Base-by-base conservation (phyloP, 768 basidiomycete genomes). In the Symmetrospora coprosmae region DNA sequence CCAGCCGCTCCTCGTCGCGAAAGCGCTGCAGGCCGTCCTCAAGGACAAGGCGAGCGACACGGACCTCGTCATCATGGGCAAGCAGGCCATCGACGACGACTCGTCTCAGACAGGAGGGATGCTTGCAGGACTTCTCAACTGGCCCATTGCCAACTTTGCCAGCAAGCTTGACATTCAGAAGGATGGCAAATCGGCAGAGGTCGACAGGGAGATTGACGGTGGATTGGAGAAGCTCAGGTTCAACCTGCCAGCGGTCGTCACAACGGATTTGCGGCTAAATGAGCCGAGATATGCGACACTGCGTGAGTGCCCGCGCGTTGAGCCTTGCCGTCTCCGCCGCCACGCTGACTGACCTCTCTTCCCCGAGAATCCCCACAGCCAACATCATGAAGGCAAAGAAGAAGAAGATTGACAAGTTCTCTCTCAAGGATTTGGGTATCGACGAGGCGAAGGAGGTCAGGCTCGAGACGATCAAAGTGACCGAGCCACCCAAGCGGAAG, bases 311-410 rank as follows among this genome's bases (percentile, higher is more conserved):
- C 43, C 25, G 9, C 21, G 25, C 16, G 16, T 46, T 8, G 43
- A 9, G n/a, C 11, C 9, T n/a, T 38, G 37, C 37, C n/a, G 9
- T n/a, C n/a, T n/a, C n/a, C n/a, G n/a, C n/a, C n/a, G n/a, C n/a
- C n/a, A n/a, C n/a, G n/a, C n/a, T n/a, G n/a, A n/a, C n/a, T n/a
- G n/a, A n/a, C n/a, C n/a, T n/a, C n/a, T n/a, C n/a, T n/a, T n/a
- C n/a, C n/a, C n/a, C n/a, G n/a, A n/a, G n/a, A n/a, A n/a, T n/a
- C 37, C n/a, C n/a, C 43, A 23, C 43, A 46, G 43, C 89, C 2
- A 90, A 88, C 67, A 92, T 92, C 73, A 92, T 92, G 87, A 91
- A 92, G 74, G 94, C 94, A n/a, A 97, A 96, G 79, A 99, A 96
- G 79, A 99, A 99, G 76, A 83, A 85, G 14, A 74, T 96, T 40